These are phyloP conservation scores for Salix arbutifolia DNA, from an alignment of 345 rosid genomes.

Conservation along the genomic window DNA sequence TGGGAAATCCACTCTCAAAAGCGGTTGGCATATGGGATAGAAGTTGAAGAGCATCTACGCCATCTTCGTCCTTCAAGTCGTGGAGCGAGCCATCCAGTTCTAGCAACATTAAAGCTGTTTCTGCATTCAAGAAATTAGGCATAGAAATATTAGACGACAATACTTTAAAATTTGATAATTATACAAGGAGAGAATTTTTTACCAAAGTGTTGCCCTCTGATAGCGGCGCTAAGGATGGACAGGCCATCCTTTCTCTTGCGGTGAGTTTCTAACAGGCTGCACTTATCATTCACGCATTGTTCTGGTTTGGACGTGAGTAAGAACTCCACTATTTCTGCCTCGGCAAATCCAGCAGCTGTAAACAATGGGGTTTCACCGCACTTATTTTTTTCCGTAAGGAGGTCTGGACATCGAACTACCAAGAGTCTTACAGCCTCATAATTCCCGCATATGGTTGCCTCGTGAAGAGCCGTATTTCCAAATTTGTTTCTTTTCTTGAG, in stretches of 20 bases:
- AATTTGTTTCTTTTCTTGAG: too few relatives aligned
- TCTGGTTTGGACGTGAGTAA: neutral
- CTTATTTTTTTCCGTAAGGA: too few relatives aligned
- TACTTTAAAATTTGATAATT: too few relatives aligned
- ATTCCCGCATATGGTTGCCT: too few relatives aligned
- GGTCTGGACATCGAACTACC: too few relatives aligned
- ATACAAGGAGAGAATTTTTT: neutral
- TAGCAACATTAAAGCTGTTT: conserved; percentile 19
- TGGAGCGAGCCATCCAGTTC: conserved; percentile 1
- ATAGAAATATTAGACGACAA: too few relatives aligned
- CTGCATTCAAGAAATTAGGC: neutral
- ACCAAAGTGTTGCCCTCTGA: conserved; percentile 25
- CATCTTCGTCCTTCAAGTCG: neutral
- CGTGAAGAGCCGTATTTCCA: too few relatives aligned
- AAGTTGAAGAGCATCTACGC: conserved; percentile 16
- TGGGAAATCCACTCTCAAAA: neutral
- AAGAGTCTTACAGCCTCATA: too few relatives aligned
- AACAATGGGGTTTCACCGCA: too few relatives aligned
- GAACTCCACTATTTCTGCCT: too few relatives aligned
- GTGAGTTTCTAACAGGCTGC: neutral
- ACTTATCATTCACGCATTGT: neutral
- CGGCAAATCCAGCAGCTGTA: too few relatives aligned
- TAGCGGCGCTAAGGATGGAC: conserved; percentile 13
- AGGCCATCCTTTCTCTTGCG: neutral
- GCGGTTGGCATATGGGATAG: conserved; percentile 15